phyloP scores from a whole-genome alignment of 352 stramenopile species.

The Phytophthora sp. region DNA sequence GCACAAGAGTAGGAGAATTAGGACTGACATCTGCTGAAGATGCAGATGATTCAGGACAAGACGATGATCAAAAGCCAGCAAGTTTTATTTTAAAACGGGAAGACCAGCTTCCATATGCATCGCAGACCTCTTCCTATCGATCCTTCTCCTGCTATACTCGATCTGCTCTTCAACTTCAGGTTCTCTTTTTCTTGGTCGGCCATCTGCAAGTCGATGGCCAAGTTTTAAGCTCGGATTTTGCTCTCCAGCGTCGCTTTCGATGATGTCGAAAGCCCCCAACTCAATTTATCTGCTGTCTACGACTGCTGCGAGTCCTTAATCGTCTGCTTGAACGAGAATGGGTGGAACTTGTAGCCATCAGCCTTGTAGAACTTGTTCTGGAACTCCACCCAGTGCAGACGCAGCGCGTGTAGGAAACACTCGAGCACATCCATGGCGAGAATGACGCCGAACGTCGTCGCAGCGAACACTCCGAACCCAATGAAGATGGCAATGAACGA shows the following conservation, averaged over 20 bases:
- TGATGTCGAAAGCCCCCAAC: background rate
- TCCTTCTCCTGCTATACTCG: constrained; percentile 18
- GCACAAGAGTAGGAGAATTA: too few species aligned
- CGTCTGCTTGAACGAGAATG: constrained; percentile 94
- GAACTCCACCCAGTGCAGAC: constrained; percentile 99
- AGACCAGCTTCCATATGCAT: constrained; percentile 36
- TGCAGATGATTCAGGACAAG: background rate
- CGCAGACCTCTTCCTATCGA: constrained; percentile 22
- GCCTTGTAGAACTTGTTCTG: constrained; percentile 99
- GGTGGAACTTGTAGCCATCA: constrained; percentile 97
- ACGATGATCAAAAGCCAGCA: constrained; percentile 30
- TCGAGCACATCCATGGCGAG: constrained; percentile 99
- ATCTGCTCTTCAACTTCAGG: constrained; percentile 29
- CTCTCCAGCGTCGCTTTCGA: constrained; percentile 17
- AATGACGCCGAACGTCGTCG: constrained; percentile 97
- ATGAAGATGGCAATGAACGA: constrained; percentile 97
- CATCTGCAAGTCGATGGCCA: constrained; percentile 14
- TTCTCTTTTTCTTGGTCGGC: constrained; percentile 28
- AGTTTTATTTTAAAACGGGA: constrained; percentile 36
- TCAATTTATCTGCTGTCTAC: constrained; percentile 32
- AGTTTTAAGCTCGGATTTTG: constrained; percentile 20
- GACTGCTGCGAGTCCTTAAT: constrained; percentile 71
- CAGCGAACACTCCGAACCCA: constrained; percentile 92
- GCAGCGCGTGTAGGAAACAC: constrained; percentile 99
- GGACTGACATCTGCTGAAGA: background rate